Evolutionary conservation across 2,329 filamentous ascomycete genomes (phyloP), one percentile per base, ranked within the genome.

Genomic region (Cryoendolithus antarcticus): DNA sequence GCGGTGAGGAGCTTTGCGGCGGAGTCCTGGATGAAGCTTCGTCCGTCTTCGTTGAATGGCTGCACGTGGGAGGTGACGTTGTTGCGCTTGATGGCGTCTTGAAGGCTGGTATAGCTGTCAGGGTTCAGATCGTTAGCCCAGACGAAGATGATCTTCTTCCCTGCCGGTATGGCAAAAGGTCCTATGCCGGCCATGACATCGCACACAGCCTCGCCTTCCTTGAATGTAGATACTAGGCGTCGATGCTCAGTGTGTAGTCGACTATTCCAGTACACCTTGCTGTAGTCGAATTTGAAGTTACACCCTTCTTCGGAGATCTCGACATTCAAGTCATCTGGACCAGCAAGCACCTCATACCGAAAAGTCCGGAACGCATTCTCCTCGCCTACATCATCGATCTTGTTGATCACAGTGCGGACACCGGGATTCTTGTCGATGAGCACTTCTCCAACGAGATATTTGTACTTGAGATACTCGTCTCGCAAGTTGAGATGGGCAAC

Each of bases 151-250:
- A 76, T 77, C 60, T 82, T 89, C 66, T 83, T 93, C 10, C 85
- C 91, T 0, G 89, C 86, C 0, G 91, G 91, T 3, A 94, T 71
- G 13, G 89, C 88, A 60, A 98, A 98, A 0, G 91, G 91, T 0
- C 91, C 91, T 36, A 98, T 88, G 32, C 91, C 91, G 1, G 88
- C 89, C 89, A 96, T 98, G 48, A 95, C 82, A 61, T 98, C 91
- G 64, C 82, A 91, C 1, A 96, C 83, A 3, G 86, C 86, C 55
- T 96, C 83, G 30, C 91, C 88, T 5, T 82, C 77, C 40, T 75
- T 66, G 66, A 96, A 95, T 39, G 80, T 64, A 38, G 72, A 66
- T 43, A 89, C 76, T 10, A 96, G 67, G 3, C 91, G 73, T 47
- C 80, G 77, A 62, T 98, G 91, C 62, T 98, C 91, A 1, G 78